phyloP scores from a whole-genome alignment of 2,329 filamentous ascomycete genomes.

The Aspergillus versicolor region DNA sequence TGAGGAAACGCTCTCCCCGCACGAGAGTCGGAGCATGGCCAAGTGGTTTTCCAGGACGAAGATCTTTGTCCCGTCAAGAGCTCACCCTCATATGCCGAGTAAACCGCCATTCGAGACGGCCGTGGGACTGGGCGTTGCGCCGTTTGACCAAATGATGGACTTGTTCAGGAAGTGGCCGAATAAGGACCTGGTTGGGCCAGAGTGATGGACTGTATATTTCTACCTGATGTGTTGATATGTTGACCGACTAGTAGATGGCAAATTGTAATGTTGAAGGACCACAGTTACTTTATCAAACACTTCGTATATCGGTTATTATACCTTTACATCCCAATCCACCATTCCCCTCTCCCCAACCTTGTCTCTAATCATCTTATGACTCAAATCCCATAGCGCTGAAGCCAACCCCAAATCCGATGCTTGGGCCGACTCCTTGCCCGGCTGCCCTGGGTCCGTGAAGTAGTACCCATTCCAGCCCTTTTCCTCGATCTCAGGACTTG shows the following conservation, averaged over 20 bases:
- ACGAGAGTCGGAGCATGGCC: constrained; percentile 37
- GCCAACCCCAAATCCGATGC: constrained; percentile 42
- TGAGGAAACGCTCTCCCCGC: constrained; percentile 39
- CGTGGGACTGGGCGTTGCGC: constrained; percentile 54
- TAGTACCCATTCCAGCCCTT: constrained; percentile 47
- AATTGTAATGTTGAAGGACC: no score
- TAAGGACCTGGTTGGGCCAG: not conserved
- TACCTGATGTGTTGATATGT: no score
- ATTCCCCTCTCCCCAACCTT: constrained; percentile 43
- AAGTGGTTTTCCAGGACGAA: constrained; percentile 53
- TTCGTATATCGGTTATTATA: not conserved
- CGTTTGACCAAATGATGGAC: constrained; percentile 52
- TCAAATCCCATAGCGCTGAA: constrained; percentile 42
- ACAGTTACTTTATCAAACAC: not conserved
- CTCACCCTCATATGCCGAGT: constrained; percentile 51
- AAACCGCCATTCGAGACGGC: constrained; percentile 57
- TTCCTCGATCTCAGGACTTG: constrained; percentile 42
- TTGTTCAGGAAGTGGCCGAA: constrained; percentile 10
- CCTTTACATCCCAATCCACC: constrained; percentile 29
- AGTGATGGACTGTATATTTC: not conserved
- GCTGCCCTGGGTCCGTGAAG: constrained; percentile 40
- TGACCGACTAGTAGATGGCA: no score
- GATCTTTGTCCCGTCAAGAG: constrained; percentile 51
- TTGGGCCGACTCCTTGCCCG: constrained; percentile 41
- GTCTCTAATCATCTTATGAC: constrained; percentile 40